Conservation (phyloP, 805 yeast genomes). For the Ogataea polymorpha region DNA sequence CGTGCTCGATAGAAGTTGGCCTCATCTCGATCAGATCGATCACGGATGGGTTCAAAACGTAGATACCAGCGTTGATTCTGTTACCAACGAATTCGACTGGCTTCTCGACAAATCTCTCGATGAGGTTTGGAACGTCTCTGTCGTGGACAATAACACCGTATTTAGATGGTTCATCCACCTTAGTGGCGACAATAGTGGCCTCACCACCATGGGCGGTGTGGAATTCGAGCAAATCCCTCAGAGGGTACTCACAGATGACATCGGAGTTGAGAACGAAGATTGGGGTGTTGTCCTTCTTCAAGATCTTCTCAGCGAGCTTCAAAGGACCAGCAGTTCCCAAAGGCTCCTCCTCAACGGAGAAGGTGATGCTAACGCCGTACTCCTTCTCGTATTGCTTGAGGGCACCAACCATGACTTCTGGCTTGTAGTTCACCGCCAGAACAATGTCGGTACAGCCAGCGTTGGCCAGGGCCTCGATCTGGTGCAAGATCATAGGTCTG, state of each 20-base stretch:
- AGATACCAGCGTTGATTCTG: conserved; percentile 99
- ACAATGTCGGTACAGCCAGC: conserved; percentile 99
- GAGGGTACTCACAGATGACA: conserved; percentile 98
- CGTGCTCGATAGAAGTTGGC: conserved; percentile 99
- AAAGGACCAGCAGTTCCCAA: conserved; percentile 99
- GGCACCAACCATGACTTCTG: conserved; percentile 97
- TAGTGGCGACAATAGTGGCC: conserved; percentile 98
- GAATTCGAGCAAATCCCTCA: conserved; percentile 85
- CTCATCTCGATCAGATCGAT: conserved; percentile 94
- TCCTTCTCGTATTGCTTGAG: conserved; percentile 90
- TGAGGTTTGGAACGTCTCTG: conserved; percentile 89
- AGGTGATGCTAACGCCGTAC: conserved; percentile 92
- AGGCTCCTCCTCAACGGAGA: conserved; percentile 98
- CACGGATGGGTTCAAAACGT: conserved; percentile 95
- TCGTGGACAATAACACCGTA: conserved; percentile 99
- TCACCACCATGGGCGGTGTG: conserved; percentile 95
- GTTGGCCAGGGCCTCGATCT: conserved; percentile 94
- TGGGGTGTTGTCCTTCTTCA: conserved; percentile 93
- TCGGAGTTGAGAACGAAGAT: conserved; percentile 98
- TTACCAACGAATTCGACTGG: conserved; percentile 99
- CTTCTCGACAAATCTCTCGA: conserved; percentile 98
- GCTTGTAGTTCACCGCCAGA: conserved; percentile 97
- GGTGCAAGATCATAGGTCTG: conserved; percentile 99
- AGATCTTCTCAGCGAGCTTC: conserved; percentile 90
- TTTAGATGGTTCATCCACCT: conserved; percentile 99